These are phyloP conservation scores for Aspergillus brasiliensis DNA, from an alignment of 2,329 filamentous ascomycete genomes.

Conservation along the genomic window DNA sequence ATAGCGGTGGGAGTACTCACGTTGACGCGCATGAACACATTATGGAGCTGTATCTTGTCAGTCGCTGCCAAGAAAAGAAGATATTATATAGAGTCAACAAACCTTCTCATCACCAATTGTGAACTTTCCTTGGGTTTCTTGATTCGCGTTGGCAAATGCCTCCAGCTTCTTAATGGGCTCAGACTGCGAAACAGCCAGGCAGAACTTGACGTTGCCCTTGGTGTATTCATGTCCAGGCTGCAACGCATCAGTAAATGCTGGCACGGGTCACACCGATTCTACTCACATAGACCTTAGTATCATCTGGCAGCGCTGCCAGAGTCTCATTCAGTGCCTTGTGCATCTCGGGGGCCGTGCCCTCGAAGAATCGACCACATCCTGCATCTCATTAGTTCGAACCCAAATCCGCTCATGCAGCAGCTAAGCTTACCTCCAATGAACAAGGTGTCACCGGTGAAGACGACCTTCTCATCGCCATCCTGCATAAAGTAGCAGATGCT, in stretches of 20 bases:
- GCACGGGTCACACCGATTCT: background rate
- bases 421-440: slow-evolving; percentile 76
- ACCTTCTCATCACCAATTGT: slow-evolving; percentile 98
- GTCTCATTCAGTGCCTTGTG: slow-evolving; percentile 87
- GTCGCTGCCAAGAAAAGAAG: background rate
- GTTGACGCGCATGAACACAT: slow-evolving; percentile 90
- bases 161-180: slow-evolving; percentile 76
- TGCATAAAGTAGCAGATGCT: slow-evolving; percentile 95
- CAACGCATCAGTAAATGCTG: slow-evolving; percentile 8
- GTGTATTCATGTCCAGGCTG: slow-evolving; percentile 97
- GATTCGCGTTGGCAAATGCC: slow-evolving; percentile 74
- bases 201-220: slow-evolving; percentile 93
- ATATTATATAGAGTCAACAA: slow-evolving; percentile 26
- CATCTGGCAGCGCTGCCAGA: slow-evolving; percentile 77
- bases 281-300: slow-evolving; percentile 86
- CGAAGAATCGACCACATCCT: slow-evolving; percentile 96
- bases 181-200: slow-evolving; percentile 71
- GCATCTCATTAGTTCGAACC: background rate
- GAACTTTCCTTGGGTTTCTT: slow-evolving; percentile 91
- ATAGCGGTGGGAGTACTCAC: slow-evolving; percentile 51
- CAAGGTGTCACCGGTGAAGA: slow-evolving; percentile 95
- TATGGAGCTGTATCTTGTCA: slow-evolving; percentile 67
- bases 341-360: slow-evolving; percentile 89
- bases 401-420: slow-evolving; percentile 5
- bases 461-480: slow-evolving; percentile 70